Conservation (phyloP, 768 basidiomycete species). For the Glaciozyma antarctica region DNA sequence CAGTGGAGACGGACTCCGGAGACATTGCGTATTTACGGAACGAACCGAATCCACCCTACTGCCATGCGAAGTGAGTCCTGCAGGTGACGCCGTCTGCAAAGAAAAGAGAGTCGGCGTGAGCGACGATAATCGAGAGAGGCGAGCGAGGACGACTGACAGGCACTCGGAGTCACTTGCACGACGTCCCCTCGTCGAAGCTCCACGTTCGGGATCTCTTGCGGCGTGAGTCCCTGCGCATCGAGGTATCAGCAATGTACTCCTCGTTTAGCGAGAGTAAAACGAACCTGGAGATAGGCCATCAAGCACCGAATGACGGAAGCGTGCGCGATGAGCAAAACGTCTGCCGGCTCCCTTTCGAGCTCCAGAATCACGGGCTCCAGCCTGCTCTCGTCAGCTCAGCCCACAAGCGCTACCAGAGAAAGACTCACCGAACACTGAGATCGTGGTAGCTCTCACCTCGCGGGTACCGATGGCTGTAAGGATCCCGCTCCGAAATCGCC, state of each 20-base stretch:
- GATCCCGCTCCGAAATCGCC: constrained; percentile 83
- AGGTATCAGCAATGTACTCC: constrained; percentile 29
- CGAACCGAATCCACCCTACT: not conserved
- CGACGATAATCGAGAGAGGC: not conserved
- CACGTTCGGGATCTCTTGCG: constrained; percentile 92
- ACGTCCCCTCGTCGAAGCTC: constrained; percentile 93
- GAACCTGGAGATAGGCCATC: constrained; percentile 40
- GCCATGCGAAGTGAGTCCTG: constrained; percentile 30
- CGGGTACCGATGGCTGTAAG: constrained; percentile 49
- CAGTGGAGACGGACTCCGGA: too few species aligned
- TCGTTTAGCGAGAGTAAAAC: constrained; percentile 19
- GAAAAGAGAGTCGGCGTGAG: too few species aligned
- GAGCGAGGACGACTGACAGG: constrained; percentile 14
- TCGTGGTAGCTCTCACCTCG: constrained; percentile 85
- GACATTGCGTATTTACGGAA: too few species aligned
- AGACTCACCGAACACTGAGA: constrained; percentile 43
- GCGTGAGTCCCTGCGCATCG: constrained; percentile 58
- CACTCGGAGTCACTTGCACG: constrained; percentile 51
- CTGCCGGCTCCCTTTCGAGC: constrained; percentile 85
- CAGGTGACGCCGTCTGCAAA: constrained; percentile 26
- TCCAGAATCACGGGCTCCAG: constrained; percentile 55
- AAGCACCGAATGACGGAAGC: constrained; percentile 86
- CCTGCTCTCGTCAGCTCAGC: constrained; percentile 1
- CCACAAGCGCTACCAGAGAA: not conserved
- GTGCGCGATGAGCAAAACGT: constrained; percentile 80